Evolutionary conservation across 148 eudicot species (phyloP).

Genomic region (Rhododendron vialii): DNA sequence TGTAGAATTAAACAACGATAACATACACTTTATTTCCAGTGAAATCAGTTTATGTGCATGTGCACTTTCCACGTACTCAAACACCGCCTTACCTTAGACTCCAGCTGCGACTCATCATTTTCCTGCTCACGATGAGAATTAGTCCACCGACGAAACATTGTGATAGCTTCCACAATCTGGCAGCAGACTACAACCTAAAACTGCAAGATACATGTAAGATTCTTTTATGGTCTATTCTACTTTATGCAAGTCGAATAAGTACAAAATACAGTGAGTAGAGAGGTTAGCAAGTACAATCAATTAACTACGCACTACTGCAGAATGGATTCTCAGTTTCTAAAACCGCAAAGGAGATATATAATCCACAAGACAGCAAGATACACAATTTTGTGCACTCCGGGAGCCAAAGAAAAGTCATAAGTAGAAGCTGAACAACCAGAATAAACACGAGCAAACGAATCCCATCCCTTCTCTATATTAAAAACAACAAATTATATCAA

Average conservation of each 20-base stretch:
- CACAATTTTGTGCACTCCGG: not conserved
- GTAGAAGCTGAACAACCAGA: not conserved
- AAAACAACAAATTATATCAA: not conserved
- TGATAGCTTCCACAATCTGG: constrained; percentile 9
- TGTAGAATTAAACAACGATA: not conserved
- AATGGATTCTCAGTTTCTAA: not conserved
- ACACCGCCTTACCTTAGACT: constrained; percentile 24
- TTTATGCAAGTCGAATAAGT: not conserved
- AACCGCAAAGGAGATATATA: not conserved
- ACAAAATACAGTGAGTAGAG: not conserved
- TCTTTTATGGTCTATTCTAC: not conserved
- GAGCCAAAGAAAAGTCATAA: not conserved
- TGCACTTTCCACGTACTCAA: not conserved
- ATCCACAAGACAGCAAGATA: not conserved
- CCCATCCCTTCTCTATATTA: not conserved
- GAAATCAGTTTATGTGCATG: not conserved
- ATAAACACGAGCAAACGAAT: not conserved
- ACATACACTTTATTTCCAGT: not conserved
- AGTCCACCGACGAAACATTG: constrained; percentile 30
- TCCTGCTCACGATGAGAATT: constrained; percentile 23
- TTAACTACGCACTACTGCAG: not conserved
- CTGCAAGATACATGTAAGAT: not conserved
- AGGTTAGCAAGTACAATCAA: not conserved
- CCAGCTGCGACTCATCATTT: constrained; percentile 16
- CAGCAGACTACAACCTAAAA: constrained; percentile 5